Conservation (phyloP, 768 basidiomycete species). For the Zangia roseola region DNA sequence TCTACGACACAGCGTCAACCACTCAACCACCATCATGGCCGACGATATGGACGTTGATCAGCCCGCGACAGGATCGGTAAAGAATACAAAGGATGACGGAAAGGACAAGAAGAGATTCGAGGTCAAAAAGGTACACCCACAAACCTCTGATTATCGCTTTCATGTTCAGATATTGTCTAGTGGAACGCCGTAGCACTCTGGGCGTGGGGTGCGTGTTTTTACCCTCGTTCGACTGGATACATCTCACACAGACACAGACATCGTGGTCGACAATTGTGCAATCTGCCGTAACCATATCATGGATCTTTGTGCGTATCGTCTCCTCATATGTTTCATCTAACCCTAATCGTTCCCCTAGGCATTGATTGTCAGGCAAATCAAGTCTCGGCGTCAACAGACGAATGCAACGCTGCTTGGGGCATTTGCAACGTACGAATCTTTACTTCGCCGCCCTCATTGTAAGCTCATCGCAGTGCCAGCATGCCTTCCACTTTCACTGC, state of each 20-base stretch:
- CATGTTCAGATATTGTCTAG: constrained; percentile 39
- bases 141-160: background rate
- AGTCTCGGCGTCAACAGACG: constrained; percentile 93
- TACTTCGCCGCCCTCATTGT: background rate
- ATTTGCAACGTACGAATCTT: constrained; percentile 79
- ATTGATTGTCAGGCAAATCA: constrained; percentile 99
- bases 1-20: background rate
- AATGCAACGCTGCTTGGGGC: constrained; percentile 98
- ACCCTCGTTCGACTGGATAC: background rate
- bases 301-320: constrained; percentile 83
- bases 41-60: constrained; percentile 74
- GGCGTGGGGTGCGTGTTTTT: constrained; percentile 82
- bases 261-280: constrained; percentile 98
- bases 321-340: background rate
- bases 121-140: constrained; percentile 86
- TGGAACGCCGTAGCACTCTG: constrained; percentile 99
- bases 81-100: constrained; percentile 50
- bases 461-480: constrained; percentile 45
- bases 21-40: constrained; percentile 40
- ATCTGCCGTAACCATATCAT: constrained; percentile 99
- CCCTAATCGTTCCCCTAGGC: constrained; percentile 48
- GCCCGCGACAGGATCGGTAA: constrained; percentile 35
- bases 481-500: constrained; percentile 99
- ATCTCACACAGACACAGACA: constrained; percentile 54
- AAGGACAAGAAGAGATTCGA: constrained; percentile 89